Percentiles rank a stretch among this genome's conserved stretches.
phyloP scores from a whole-genome alignment of 140 eudicot species.

The Senecio squalidus region DNA sequence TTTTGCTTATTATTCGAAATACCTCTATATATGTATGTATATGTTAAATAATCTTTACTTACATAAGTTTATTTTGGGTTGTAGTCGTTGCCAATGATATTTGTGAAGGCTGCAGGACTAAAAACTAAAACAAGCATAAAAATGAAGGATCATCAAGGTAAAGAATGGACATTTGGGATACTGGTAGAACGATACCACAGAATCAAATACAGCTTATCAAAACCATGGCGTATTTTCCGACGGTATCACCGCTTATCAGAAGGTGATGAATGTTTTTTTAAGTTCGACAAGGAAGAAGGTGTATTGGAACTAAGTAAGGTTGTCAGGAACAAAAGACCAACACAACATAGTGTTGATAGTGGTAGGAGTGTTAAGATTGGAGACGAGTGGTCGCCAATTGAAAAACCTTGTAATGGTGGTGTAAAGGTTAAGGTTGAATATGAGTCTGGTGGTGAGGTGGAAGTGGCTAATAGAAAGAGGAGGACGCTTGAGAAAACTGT shows the following conservation, averaged over 20 bases:
- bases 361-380: constrained; percentile 4
- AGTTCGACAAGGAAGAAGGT: constrained; percentile 17
- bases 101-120: constrained; percentile 21
- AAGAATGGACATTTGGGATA: constrained; percentile 19
- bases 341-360: neutral
- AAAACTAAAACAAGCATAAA: neutral
- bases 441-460: constrained; percentile 13
- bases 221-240: constrained; percentile 27
- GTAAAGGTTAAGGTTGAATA: constrained; percentile 15
- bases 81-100: constrained; percentile 22
- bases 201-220: constrained; percentile 7
- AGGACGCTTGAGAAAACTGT: neutral
- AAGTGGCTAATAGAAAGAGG: constrained; percentile 1
- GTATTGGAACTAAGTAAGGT: constrained; percentile 1
- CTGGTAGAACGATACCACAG: neutral
- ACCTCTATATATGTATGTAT: no score
- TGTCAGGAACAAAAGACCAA: neutral
- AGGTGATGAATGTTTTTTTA: constrained; percentile 22
- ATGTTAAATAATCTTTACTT: no score
- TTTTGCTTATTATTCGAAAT: neutral
- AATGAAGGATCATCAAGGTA: constrained; percentile 22
- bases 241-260: constrained; percentile 9
- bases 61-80: neutral
- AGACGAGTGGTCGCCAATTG: constrained; percentile 2
- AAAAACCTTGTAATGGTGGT: constrained; percentile 5